These are phyloP conservation scores for Ascoidea asiatica DNA, from an alignment of 805 yeast genomes.

Conservation along the genomic window DNA sequence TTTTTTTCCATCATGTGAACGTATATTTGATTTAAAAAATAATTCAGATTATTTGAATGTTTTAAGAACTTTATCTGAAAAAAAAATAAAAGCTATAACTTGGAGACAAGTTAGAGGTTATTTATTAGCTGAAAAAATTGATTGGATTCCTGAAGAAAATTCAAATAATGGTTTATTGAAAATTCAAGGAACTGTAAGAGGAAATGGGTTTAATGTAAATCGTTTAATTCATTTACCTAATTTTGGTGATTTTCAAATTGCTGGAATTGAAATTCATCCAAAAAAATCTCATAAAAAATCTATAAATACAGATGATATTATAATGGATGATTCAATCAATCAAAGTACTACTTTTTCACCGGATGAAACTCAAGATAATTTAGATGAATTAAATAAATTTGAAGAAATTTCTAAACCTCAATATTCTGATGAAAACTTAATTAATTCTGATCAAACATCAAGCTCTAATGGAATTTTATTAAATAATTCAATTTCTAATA, in stretches of 20 bases:
- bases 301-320: too few species aligned
- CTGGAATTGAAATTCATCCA: slow-evolving; percentile 39
- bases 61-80: slow-evolving; percentile 68
- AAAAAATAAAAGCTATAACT: slow-evolving; percentile 66
- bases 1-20: slow-evolving; percentile 72
- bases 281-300: slow-evolving; percentile 15
- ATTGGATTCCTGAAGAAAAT: slow-evolving; percentile 15
- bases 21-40: slow-evolving; percentile 56
- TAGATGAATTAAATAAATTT: slow-evolving; percentile 40
- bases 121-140: slow-evolving; percentile 56
- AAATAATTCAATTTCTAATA: too few species aligned
- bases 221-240: slow-evolving; percentile 80
- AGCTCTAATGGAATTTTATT: too few species aligned
- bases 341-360: slow-evolving; percentile 18
- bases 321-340: too few species aligned
- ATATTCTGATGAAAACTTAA: not conserved
- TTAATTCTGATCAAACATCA: not conserved
- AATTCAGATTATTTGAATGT: slow-evolving; percentile 60
- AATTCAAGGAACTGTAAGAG: slow-evolving; percentile 79
- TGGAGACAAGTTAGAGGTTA: slow-evolving; percentile 96
- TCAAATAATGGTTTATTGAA: slow-evolving; percentile 27
- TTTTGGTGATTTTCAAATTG: slow-evolving; percentile 76
- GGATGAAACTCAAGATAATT: slow-evolving; percentile 34
- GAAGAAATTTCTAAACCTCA: not conserved
- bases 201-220: slow-evolving; percentile 68